These are phyloP conservation scores for Diaporthe citrichinensis DNA, from an alignment of 2,329 filamentous ascomycete genomes.

Conservation along the genomic window DNA sequence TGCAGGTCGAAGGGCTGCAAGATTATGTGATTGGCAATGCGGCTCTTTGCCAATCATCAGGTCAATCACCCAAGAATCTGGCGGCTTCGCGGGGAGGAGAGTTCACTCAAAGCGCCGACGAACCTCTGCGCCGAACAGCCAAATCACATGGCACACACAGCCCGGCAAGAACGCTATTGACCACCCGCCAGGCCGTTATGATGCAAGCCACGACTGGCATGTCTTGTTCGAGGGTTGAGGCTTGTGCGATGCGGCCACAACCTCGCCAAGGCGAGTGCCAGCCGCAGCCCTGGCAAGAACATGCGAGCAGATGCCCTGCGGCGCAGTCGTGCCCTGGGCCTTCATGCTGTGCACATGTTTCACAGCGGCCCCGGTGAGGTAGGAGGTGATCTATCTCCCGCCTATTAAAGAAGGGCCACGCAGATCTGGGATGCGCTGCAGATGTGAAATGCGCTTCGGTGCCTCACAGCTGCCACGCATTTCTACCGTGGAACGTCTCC, in stretches of 20 bases:
- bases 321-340: constrained; percentile 16
- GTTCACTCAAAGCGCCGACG: neutral
- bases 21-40: constrained; percentile 31
- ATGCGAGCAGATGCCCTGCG: constrained; percentile 25
- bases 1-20: constrained; percentile 30
- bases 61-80: neutral
- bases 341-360: constrained; percentile 12
- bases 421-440: constrained; percentile 28
- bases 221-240: neutral
- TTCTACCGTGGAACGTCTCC: constrained; percentile 9
- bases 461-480: constrained; percentile 9
- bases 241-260: constrained; percentile 18
- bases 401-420: constrained; percentile 28
- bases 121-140: neutral
- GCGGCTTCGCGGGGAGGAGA: constrained; percentile 7
- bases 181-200: constrained; percentile 1
- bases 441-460: constrained; percentile 1
- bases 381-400: constrained; percentile 26
- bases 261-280: constrained; percentile 18
- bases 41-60: constrained; percentile 28
- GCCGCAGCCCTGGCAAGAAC: constrained; percentile 17
- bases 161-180: constrained; percentile 5
- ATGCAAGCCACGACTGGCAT: constrained; percentile 32
- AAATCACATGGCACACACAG: neutral
- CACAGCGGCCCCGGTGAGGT: constrained; percentile 37